Evolutionary conservation across 2,329 filamentous ascomycete species (phyloP).

Genomic region (Fusarium liriodendri): DNA sequence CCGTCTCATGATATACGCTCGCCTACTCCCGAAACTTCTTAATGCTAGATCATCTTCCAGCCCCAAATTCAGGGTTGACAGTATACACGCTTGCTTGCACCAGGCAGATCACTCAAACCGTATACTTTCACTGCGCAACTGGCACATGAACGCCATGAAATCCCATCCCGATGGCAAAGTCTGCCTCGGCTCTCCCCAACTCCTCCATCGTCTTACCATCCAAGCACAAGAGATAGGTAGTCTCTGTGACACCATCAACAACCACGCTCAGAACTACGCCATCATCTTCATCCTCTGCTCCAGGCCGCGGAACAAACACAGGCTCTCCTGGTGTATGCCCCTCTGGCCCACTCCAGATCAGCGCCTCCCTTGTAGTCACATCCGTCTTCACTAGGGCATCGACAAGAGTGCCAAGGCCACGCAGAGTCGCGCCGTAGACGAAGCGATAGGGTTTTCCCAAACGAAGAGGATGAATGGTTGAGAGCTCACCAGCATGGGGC

Average conservation of each 20-base stretch:
- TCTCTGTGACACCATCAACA: constrained; percentile 68
- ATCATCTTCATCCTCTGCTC: constrained; percentile 66
- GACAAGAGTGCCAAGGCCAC: constrained; percentile 68
- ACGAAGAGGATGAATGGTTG: constrained; percentile 71
- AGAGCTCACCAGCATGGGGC: constrained; percentile 71
- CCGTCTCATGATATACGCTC: background rate
- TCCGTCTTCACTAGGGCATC: constrained; percentile 77
- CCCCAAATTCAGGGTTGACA: background rate
- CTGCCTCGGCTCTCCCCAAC: constrained; percentile 71
- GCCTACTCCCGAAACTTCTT: background rate
- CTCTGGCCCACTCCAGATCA: constrained; percentile 66
- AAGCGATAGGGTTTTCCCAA: constrained; percentile 67
- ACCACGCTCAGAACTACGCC: constrained; percentile 72
- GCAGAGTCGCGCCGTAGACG: constrained; percentile 67
- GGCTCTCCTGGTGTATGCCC: constrained; percentile 77
- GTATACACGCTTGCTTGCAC: background rate
- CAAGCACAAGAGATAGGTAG: constrained; percentile 74
- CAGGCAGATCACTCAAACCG: background rate
- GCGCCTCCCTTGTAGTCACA: constrained; percentile 59
- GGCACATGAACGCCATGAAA: constrained; percentile 71
- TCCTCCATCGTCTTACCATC: constrained; percentile 73
- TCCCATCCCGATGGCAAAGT: constrained; percentile 69
- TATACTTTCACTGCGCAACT: background rate
- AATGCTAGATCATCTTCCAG: background rate
- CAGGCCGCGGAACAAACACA: constrained; percentile 69